Percentiles rank a stretch among this genome's conserved stretches.
phyloP scores from a whole-genome alignment of 208 protist genomes.

The Phytomonas francai region DNA sequence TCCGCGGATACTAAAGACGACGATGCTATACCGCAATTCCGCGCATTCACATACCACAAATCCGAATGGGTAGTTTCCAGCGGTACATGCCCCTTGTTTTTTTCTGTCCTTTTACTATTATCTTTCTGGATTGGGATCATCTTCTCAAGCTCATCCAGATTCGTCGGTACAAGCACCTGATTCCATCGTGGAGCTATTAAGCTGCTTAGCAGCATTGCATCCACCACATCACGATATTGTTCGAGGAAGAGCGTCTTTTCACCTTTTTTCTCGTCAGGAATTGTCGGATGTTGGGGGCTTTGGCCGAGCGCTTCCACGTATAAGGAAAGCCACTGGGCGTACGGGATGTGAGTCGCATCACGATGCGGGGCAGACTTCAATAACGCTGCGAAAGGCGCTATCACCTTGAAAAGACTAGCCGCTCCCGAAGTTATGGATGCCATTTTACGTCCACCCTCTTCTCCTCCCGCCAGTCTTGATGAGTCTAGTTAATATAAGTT shows the following conservation, averaged over 20 bases:
- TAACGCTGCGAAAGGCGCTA: conserved; percentile 22
- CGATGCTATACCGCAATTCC: neutral
- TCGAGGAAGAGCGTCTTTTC: neutral
- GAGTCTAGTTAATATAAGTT: neutral
- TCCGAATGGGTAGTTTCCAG: neutral
- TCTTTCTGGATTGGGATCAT: conserved; percentile 2
- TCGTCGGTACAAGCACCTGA: conserved; percentile 22
- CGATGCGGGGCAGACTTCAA: conserved; percentile 47
- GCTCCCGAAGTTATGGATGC: neutral
- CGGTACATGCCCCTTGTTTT: neutral
- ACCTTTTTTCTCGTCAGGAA: neutral
- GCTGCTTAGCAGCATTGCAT: conserved; percentile 53
- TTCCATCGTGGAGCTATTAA: conserved; percentile 53
- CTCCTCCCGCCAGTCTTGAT: neutral
- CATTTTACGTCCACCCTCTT: neutral
- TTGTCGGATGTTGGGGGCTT: neutral
- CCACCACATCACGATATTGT: conserved; percentile 15
- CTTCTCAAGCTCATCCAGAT: conserved; percentile 4
- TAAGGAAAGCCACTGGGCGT: conserved; percentile 55
- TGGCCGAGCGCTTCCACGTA: conserved; percentile 37
- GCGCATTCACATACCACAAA: neutral
- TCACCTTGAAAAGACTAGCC: conserved; percentile 3
- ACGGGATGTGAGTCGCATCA: conserved; percentile 50
- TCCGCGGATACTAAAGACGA: neutral
- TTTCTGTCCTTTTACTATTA: neutral